A percentile compares a stretch with the other conserved stretches of the same genome.
Conservation (phyloP, 1,284 basidiomycete genomes). For the Cryptococcus amylolentus region DNA sequence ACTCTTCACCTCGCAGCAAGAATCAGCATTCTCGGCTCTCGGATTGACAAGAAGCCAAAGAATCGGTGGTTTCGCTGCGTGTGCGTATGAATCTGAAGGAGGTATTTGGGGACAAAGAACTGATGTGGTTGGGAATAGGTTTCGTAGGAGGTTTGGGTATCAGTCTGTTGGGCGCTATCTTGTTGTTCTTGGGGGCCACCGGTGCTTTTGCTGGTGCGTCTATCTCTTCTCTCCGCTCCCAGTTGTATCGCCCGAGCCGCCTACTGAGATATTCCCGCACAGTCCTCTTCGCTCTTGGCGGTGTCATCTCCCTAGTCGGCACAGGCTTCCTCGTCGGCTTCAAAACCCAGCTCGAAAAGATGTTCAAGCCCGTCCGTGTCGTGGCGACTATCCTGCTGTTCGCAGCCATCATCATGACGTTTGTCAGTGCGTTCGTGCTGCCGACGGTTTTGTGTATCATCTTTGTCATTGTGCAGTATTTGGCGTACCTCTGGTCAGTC, state of each 20-base stretch:
- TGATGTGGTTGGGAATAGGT: slow-evolving; percentile 41
- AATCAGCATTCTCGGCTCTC: slow-evolving; percentile 75
- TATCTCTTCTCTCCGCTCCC: neutral
- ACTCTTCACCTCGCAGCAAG: slow-evolving; percentile 41
- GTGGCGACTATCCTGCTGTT: slow-evolving; percentile 76
- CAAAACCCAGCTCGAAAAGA: slow-evolving; percentile 71
- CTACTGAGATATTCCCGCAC: slow-evolving; percentile 5
- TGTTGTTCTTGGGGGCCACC: slow-evolving; percentile 69
- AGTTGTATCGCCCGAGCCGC: neutral
- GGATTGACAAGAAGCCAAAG: slow-evolving; percentile 72
- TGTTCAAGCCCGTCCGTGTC: slow-evolving; percentile 91
- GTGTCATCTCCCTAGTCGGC: slow-evolving; percentile 75
- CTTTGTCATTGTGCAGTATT: slow-evolving; percentile 67
- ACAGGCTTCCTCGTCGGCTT: slow-evolving; percentile 89
- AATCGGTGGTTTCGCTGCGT: slow-evolving; percentile 76
- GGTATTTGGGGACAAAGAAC: neutral
- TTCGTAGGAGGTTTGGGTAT: slow-evolving; percentile 69
- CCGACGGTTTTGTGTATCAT: slow-evolving; percentile 50
- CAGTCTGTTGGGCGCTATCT: slow-evolving; percentile 73
- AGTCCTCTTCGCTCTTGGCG: slow-evolving; percentile 81
- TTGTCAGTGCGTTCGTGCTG: slow-evolving; percentile 69
- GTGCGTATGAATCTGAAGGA: slow-evolving; percentile 53
- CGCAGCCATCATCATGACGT: slow-evolving; percentile 69
- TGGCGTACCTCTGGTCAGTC: slow-evolving; percentile 69
- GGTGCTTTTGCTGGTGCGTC: slow-evolving; percentile 72